Conservation (phyloP, 345 rosid species). For the Ailanthus altissimus region DNA sequence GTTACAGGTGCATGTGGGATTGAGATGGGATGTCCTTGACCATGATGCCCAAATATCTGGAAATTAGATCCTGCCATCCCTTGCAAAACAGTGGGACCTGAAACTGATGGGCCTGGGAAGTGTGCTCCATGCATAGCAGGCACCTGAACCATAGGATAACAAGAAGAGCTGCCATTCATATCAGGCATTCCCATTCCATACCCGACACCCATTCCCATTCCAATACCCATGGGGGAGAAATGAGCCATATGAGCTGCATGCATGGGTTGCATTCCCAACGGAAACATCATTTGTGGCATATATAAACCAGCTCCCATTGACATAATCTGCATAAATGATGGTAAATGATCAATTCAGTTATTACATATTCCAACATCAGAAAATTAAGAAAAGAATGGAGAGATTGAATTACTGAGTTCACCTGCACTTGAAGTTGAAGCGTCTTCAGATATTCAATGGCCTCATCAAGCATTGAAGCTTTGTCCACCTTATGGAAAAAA, state of each 20-base stretch:
- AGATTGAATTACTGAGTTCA: constrained; percentile 23
- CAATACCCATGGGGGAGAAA: constrained; percentile 49
- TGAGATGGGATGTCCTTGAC: constrained; percentile 50
- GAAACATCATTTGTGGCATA: constrained; percentile 76
- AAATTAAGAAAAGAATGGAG: background rate
- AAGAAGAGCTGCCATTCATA: constrained; percentile 44
- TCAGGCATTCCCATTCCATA: constrained; percentile 64
- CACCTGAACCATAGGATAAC: constrained; percentile 46
- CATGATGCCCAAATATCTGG: constrained; percentile 44
- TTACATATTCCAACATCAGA: constrained; percentile 16
- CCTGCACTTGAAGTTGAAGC: constrained; percentile 93
- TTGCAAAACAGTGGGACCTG: constrained; percentile 35
- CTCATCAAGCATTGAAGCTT: constrained; percentile 97
- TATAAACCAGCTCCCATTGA: constrained; percentile 76
- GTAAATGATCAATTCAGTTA: constrained; percentile 8
- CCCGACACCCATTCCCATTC: constrained; percentile 72
- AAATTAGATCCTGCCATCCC: constrained; percentile 46
- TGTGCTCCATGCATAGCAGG: constrained; percentile 55
- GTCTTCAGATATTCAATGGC: constrained; percentile 89
- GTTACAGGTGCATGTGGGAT: constrained; percentile 39
- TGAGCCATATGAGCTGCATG: constrained; percentile 59
- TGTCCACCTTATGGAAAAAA: constrained; percentile 68
- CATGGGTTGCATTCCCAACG: constrained; percentile 67
- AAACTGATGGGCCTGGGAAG: constrained; percentile 44
- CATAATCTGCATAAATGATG: constrained; percentile 62